phyloP scores from a whole-genome alignment of 768 basidiomycete species.

The Boletus insuetus region DNA sequence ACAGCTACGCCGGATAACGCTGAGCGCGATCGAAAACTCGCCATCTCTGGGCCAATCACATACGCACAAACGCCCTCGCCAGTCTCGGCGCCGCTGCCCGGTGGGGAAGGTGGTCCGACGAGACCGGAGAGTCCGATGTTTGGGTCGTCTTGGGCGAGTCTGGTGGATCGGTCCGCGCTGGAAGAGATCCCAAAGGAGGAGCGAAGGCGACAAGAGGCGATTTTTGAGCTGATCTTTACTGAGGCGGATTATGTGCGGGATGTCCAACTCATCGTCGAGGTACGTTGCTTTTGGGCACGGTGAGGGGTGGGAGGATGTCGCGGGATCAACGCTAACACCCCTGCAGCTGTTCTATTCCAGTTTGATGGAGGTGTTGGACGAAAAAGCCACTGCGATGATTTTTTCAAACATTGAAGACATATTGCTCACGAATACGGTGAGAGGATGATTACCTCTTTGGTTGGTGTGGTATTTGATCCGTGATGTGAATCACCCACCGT shows the following conservation, averaged over 20 bases:
- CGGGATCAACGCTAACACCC: background rate
- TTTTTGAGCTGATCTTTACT: constrained; percentile 92
- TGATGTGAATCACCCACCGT: background rate
- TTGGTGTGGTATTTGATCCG: background rate
- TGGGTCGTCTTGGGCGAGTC: constrained; percentile 83
- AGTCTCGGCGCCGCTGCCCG: background rate
- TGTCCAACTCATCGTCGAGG: constrained; percentile 89
- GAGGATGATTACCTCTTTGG: constrained; percentile 15
- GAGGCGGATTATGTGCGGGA: constrained; percentile 90
- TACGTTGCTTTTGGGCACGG: constrained; percentile 31
- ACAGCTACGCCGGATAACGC: constrained; percentile 50
- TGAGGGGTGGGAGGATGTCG: too few species aligned
- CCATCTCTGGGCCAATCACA: constrained; percentile 70
- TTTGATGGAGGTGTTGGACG: constrained; percentile 67
- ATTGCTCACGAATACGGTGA: constrained; percentile 80
- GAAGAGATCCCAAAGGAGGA: constrained; percentile 78
- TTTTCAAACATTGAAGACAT: constrained; percentile 96
- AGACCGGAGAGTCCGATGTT: constrained; percentile 61
- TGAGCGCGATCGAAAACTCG: constrained; percentile 41
- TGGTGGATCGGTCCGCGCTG: constrained; percentile 81
- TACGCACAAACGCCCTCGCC: constrained; percentile 28
- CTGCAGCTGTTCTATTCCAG: constrained; percentile 83
- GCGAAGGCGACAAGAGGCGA: constrained; percentile 88
- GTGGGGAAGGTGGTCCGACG: constrained; percentile 21
- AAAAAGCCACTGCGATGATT: constrained; percentile 75